These are phyloP conservation scores for Angophora floribunda DNA, from an alignment of 345 rosid genomes.

Conservation along the genomic window DNA sequence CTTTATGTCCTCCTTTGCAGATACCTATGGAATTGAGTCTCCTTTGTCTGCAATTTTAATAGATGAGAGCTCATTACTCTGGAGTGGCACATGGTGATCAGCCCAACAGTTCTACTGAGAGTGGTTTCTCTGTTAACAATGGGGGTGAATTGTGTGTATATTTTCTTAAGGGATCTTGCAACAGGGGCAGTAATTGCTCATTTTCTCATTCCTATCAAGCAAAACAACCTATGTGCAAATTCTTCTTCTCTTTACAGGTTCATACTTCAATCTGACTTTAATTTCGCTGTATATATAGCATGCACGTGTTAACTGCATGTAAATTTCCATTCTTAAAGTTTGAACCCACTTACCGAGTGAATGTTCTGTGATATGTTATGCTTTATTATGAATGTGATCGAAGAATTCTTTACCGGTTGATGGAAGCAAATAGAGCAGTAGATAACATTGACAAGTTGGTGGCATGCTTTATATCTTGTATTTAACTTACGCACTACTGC, in stretches of 20 bases:
- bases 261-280: not conserved
- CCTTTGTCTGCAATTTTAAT: not conserved
- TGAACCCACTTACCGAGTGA: not conserved
- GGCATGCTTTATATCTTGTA: not conserved
- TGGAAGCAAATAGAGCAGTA: not conserved
- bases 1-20: not conserved
- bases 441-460: not conserved
- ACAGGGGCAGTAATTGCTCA: constrained; percentile 51
- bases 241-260: constrained; percentile 68
- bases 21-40: not conserved
- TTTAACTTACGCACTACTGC: not conserved
- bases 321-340: not conserved
- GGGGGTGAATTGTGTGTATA: constrained; percentile 43
- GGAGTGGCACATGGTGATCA: constrained; percentile 9
- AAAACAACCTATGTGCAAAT: constrained; percentile 58
- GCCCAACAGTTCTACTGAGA: constrained; percentile 4
- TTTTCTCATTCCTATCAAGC: constrained; percentile 69
- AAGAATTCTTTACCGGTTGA: not conserved
- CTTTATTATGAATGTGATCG: not conserved
- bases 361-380: not conserved
- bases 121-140: constrained; percentile 7
- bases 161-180: constrained; percentile 72
- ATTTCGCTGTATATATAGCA: not conserved
- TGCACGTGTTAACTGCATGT: not conserved
- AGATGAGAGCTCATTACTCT: constrained; percentile 48